Base-by-base conservation (phyloP, 2,329 filamentous ascomycete genomes). In the Aspergillus luchuensis region DNA sequence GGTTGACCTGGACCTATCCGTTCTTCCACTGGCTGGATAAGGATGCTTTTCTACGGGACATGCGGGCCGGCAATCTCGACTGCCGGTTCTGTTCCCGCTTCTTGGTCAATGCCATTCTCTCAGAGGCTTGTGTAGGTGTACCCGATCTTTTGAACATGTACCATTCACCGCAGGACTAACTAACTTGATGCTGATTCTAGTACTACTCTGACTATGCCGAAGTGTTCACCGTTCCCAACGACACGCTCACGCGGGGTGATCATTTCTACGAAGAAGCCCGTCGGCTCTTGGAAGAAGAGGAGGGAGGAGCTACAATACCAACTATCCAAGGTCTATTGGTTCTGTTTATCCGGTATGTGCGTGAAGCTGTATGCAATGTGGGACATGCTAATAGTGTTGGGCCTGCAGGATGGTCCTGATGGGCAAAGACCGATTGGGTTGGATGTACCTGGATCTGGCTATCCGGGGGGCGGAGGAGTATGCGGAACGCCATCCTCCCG, bases 21-120 rank as follows among this genome's bases (percentile, higher is more conserved):
- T 70, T 67, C 50, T 65, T 69, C 8, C 64, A 72, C 55, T 74
- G 70, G 69, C 59, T 76, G 36, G 71, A 76, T 39, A 62, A 64
- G 15, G 68, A 71, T 25, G 36, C 69, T 17, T 74, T 76, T 49
- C 59, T 75, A 6, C 55, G 59, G 1, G 73, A 69, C 19, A 74
- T 74, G 73, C 62, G 65, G 55, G 49, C 60, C 5, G 68, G 69
- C 7, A 56, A 71, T 19, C 23, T 72, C 19, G 47, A 70, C 5
- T 69, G 66, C 8, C 62, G 50, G 8, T 75, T 70, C 53, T 76
- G 74, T 62, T 72, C 73, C 1, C 69, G 73, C 2, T 75, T 73
- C 47, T 63, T 76, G 45, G 74, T 76, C 25, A 76, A 76, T 60
- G 66, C 68, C n/a, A 72, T 76, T 23, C 63, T 76, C 1, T 64